Conservation (phyloP, 352 stramenopile species). For the Phytophthora constricta region DNA sequence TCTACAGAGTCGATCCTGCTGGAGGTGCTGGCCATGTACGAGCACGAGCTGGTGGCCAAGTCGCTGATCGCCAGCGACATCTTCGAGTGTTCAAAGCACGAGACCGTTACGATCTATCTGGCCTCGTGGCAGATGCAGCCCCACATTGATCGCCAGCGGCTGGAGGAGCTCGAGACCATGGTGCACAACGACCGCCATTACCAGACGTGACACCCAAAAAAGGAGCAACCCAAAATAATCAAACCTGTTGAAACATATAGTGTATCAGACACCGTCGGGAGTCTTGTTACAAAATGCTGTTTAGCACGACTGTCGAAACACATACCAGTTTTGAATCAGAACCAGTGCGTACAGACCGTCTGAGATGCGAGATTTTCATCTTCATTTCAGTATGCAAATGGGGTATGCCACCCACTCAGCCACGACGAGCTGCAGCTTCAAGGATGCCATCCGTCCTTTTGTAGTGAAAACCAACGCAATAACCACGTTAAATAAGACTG, state of each 20-base stretch:
- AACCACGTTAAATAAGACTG: not conserved
- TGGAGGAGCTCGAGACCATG: conserved; percentile 70
- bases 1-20: conserved; percentile 61
- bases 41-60: conserved; percentile 82
- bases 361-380: not conserved
- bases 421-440: conserved; percentile 11
- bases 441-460: conserved; percentile 23
- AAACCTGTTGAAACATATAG: not conserved
- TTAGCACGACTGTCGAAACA: no score
- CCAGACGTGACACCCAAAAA: conserved; percentile 5
- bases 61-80: conserved; percentile 73
- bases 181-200: conserved; percentile 75
- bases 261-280: no score
- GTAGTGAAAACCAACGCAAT: no score
- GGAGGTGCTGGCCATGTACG: conserved; percentile 78
- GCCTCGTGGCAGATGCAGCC: conserved; percentile 90
- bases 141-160: conserved; percentile 62
- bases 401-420: not conserved
- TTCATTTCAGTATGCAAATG: not conserved
- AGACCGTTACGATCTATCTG: conserved; percentile 78
- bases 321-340: no score
- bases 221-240: not conserved
- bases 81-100: conserved; percentile 72
- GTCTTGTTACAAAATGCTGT: no score
- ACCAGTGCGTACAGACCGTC: no score